Evolutionary conservation across 2,329 filamentous ascomycete species (phyloP), one percentile per base, ranked within the genome.

Genomic region (Trichocomaceae sp.): DNA sequence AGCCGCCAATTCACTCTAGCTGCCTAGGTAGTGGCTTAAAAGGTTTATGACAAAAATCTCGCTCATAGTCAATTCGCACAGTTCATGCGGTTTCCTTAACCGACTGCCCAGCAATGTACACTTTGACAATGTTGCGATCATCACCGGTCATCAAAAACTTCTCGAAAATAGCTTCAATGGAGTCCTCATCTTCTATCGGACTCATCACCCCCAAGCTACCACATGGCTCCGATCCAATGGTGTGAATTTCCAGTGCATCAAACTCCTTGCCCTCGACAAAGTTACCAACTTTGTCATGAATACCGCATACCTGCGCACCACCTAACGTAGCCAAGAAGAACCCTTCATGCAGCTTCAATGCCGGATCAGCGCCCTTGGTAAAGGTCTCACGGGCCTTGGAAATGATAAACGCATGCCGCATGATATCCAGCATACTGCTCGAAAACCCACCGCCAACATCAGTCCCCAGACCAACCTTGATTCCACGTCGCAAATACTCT

Each of bases 81-180:
- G 12, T 47, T 31, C 7, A 23, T 15, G 44, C 44, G 29, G 52
- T 49, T 31, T 53, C 51, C 44, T 69, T 69, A 17, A 75, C 69
- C 13, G 61, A 65, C 10, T 69, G 65, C 1, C 82, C 82, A 6
- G 66, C 62, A 0, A 84, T 79, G 66, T 74, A 84, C 0, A 85
- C 83, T 19, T 73, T 63, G 0, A 64, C 62, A 50, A 85, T 81
- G 59, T 85, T 85, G 4, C 83, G 72, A 62, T 86, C 83, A 63
- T 85, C 83, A 0, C 81, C 83, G 2, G 82, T 84, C 80, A 85
- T 84, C 29, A 85, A 60, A 57, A 83, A 85, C 70, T 85, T 85
- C 54, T 85, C 81, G 56, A 84, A 80, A 17, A 83, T 69, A 0
- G 69, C 76, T 47, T 66, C 63, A 0, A 69, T 41, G 0, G 67